Base-by-base conservation (phyloP, 2,329 filamentous ascomycete genomes). In the Ceratocystis ficicola region DNA sequence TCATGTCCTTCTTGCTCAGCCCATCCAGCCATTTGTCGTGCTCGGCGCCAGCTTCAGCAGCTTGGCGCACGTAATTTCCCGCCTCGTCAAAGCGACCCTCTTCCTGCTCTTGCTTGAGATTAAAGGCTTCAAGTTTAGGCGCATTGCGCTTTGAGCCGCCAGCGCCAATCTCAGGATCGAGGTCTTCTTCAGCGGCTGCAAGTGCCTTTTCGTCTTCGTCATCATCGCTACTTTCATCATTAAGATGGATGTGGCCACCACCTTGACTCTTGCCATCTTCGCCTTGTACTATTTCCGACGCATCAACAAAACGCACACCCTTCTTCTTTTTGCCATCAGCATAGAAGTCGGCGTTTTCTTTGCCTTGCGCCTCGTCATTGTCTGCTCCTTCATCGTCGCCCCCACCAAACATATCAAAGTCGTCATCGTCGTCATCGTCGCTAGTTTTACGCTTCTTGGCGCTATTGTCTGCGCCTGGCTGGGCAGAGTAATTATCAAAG, bases 11-110 rank as follows among this genome's bases (percentile, higher is more conserved):
- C 74, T 95, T 96, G 70, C 88, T 94, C 22, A 96, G 78, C 0
- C 94, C 94, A 57, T 96, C 89, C 22, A 99, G 77, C 94, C 94
- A 99, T 41, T 83, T 83, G 76, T 99, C 94, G 74, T 99, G 91
- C 28, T 89, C 84, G 0, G 92, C 90, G 70, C 97, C 91, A 0
- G 90, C 90, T 71, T 99, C 94, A 7, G 78, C 83, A 0, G 92
- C 92, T 75, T 95, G 95, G 66, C 94, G 85, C 57, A 99, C 85
- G 73, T 86, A 99, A 74, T 97, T 99, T 8, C 93, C 93, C 1
- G 86, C 79, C 70, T 94, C 88, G 73, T 99, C 94, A 72, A 96
- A 99, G 10, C 86, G 83, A 0, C 94, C 94, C 70, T 97, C 93
- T 72, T 97, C 91, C 74, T 95, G 86, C 75, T 99, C 94, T 12